phyloP scores from a whole-genome alignment of 2,329 filamentous ascomycete genomes.

The Xylaria sp. region DNA sequence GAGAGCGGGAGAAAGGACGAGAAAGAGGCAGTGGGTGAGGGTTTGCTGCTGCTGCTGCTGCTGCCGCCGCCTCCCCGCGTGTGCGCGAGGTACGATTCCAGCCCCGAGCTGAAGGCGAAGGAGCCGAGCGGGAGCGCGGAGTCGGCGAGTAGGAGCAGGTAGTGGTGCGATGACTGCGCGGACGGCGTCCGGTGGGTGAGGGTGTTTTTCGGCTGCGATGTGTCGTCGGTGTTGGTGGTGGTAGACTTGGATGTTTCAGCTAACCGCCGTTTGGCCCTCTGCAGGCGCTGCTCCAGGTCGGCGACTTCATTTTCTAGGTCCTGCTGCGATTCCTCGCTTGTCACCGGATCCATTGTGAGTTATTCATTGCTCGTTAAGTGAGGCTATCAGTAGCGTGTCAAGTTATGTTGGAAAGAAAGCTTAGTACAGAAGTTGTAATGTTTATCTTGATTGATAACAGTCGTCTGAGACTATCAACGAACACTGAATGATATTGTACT shows the following conservation, averaged over 20 bases:
- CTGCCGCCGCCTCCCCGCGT: constrained; percentile 38
- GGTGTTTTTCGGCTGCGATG: constrained; percentile 1
- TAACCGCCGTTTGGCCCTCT: constrained; percentile 41
- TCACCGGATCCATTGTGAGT: constrained; percentile 24
- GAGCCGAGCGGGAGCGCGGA: constrained; percentile 81
- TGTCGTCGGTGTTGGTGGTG: constrained; percentile 15
- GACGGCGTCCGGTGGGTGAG: constrained; percentile 6
- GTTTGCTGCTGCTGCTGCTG: constrained; percentile 22
- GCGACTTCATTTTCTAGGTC: constrained; percentile 57
- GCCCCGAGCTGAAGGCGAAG: constrained; percentile 83
- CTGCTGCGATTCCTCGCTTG: constrained; percentile 22
- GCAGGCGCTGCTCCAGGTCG: constrained; percentile 58
- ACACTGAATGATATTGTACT: neutral
- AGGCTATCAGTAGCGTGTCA: neutral
- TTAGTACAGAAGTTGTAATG: constrained; percentile 2
- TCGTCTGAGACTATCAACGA: constrained; percentile 13
- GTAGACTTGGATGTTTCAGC: constrained; percentile 2
- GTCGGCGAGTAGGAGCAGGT: constrained; percentile 77
- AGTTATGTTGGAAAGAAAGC: neutral
- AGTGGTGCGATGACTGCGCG: constrained; percentile 55
- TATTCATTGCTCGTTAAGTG: constrained; percentile 1
- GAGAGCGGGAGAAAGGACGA: constrained; percentile 70
- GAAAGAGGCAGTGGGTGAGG: constrained; percentile 60
- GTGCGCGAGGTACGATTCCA: constrained; percentile 82
- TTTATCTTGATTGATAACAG: constrained; percentile 15